These are phyloP conservation scores for Dovyalis caffra DNA, from an alignment of 345 rosid species.

Conservation along the genomic window DNA sequence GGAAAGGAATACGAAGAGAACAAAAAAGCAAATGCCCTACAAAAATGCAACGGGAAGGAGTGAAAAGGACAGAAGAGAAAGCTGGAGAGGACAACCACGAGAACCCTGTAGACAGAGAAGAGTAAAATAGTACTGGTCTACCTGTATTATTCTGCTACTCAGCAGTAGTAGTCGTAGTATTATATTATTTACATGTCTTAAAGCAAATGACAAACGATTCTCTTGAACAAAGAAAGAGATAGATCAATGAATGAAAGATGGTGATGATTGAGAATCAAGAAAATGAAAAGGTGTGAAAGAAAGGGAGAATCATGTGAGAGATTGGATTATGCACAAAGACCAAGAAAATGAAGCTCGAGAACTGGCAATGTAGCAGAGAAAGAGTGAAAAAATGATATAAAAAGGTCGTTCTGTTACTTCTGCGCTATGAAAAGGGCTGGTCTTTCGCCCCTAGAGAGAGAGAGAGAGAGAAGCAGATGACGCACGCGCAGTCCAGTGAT, in stretches of 20 bases:
- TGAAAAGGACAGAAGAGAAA: constrained; percentile 20
- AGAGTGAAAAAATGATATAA: not conserved
- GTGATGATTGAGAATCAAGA: constrained; percentile 3
- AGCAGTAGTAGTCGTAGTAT: not conserved
- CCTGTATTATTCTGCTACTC: not conserved
- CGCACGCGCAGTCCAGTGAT: constrained; percentile 15
- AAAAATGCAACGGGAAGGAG: constrained; percentile 19
- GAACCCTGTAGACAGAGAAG: not conserved
- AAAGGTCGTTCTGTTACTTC: not conserved
- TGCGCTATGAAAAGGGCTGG: constrained; percentile 19
- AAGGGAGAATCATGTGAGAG: constrained; percentile 12
- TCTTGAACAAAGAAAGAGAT: not conserved
- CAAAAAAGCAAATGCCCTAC: constrained; percentile 6
- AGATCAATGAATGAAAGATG: not conserved
- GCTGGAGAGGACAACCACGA: constrained; percentile 2
- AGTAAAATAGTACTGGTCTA: not conserved
- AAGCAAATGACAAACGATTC: constrained; percentile 31
- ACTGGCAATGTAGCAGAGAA: not conserved
- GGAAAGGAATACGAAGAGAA: not conserved
- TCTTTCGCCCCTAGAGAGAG: constrained; percentile 26
- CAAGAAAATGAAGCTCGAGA: constrained; percentile 30
- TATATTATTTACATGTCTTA: constrained; percentile 25
- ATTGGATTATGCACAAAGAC: constrained; percentile 13
- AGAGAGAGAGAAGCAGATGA: not conserved
- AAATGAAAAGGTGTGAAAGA: constrained; percentile 16